A percentile compares a stretch with the other conserved stretches of the same genome.
Conservation (phyloP, 1,139 yeast genomes). For the Nematodospora anomalae region DNA sequence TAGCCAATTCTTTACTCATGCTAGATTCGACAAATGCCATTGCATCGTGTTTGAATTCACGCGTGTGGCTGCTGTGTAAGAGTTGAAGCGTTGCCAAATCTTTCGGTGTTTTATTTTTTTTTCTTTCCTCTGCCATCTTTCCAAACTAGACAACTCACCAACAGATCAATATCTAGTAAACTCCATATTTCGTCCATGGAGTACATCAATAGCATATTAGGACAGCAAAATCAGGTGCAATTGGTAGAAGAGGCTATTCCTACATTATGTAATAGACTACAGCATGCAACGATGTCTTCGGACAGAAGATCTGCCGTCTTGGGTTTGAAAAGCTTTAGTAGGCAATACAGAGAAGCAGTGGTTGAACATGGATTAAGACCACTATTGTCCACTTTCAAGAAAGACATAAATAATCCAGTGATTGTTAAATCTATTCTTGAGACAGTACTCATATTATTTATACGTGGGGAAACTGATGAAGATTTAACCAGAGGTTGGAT, state of each 20-base stretch:
- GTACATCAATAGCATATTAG: constrained; percentile 39
- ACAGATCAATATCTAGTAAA: neutral
- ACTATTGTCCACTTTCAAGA: constrained; percentile 62
- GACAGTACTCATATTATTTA: constrained; percentile 77
- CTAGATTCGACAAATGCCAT: constrained; percentile 8
- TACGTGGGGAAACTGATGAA: constrained; percentile 60
- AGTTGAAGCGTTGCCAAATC: neutral
- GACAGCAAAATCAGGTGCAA: constrained; percentile 43
- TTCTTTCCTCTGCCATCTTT: neutral
- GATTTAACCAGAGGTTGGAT: constrained; percentile 69
- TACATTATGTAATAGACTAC: constrained; percentile 82
- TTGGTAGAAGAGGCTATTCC: constrained; percentile 86
- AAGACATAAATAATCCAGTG: constrained; percentile 67
- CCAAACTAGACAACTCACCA: constrained; percentile 4
- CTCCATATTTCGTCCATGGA: constrained; percentile 27
- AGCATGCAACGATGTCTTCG: constrained; percentile 76
- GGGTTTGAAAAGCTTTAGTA: constrained; percentile 83
- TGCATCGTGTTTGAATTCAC: constrained; percentile 1
- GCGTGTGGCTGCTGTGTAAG: too few species aligned
- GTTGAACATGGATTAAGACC: constrained; percentile 87
- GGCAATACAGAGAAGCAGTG: constrained; percentile 87
- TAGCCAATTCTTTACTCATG: constrained; percentile 9
- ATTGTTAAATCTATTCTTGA: constrained; percentile 84
- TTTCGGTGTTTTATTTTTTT: constrained; percentile 1
- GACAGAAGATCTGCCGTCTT: constrained; percentile 92